Conservation (phyloP, 2,329 filamentous ascomycete genomes). For the Teratosphaeria gauchensis region DNA sequence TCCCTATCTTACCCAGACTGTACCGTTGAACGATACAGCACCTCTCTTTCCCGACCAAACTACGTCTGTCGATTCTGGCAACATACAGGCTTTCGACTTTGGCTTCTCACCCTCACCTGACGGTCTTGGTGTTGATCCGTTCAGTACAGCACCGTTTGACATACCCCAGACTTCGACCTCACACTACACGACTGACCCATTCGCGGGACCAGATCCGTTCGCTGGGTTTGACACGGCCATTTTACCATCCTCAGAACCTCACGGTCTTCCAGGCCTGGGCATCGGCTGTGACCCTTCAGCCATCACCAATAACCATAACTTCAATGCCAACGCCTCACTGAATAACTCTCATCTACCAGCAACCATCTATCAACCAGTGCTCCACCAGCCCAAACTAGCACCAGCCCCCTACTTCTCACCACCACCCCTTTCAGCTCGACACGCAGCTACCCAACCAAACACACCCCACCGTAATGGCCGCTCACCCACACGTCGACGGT, state of each 20-base stretch:
- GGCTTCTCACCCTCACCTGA: constrained; percentile 19
- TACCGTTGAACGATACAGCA: constrained; percentile 21
- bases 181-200: constrained; percentile 9
- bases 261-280: constrained; percentile 17
- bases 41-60: constrained; percentile 19
- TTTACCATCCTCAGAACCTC: constrained; percentile 7
- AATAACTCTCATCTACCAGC: constrained; percentile 7
- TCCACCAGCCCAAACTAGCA: neutral
- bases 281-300: constrained; percentile 25
- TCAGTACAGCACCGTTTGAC: constrained; percentile 11
- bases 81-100: constrained; percentile 24
- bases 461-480: constrained; percentile 11
- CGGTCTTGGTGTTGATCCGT: constrained; percentile 7
- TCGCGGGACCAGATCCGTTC: constrained; percentile 14
- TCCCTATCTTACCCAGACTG: constrained; percentile 12
- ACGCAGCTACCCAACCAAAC: constrained; percentile 4
- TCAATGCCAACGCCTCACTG: constrained; percentile 5
- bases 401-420: constrained; percentile 2
- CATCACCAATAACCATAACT: constrained; percentile 12
- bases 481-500: constrained; percentile 7
- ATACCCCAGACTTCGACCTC: constrained; percentile 5
- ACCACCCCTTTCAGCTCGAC: constrained; percentile 4
- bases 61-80: constrained; percentile 15
- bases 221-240: constrained; percentile 8
- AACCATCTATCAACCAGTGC: constrained; percentile 3